Conservation (phyloP, 164 flowering plant genomes). For the Umbellularia californica region DNA sequence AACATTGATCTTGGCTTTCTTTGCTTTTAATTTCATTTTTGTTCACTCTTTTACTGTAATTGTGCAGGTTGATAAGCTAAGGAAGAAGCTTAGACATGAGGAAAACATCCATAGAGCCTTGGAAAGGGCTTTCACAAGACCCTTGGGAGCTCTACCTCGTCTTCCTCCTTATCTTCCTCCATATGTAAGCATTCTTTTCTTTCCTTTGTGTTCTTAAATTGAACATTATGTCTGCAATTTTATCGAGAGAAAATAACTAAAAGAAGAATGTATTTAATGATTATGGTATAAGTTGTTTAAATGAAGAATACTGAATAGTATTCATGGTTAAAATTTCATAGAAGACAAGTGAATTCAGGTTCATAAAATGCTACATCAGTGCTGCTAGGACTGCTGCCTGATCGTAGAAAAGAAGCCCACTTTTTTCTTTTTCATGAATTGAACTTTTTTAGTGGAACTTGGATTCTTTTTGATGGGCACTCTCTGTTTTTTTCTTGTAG, state of each 20-base stretch:
- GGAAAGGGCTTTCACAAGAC: constrained; percentile 82
- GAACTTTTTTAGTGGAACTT: background rate
- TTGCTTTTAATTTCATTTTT: background rate
- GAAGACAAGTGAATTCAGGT: background rate
- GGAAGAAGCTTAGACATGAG: constrained; percentile 81
- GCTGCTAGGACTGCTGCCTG: background rate
- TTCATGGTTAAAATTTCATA: background rate
- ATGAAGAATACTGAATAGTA: background rate
- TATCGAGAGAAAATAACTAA: background rate
- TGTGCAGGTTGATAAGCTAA: constrained; percentile 77
- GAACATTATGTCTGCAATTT: background rate
- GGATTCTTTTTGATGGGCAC: background rate
- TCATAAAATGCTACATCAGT: background rate
- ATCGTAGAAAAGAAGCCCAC: background rate
- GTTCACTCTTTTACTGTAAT: background rate
- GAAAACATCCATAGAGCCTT: constrained; percentile 83
- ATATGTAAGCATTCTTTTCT: constrained; percentile 37
- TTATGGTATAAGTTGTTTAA: too few relatives aligned
- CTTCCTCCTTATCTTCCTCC: constrained; percentile 90
- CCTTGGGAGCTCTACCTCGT: constrained; percentile 90
- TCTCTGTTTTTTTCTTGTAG: constrained; percentile 25
- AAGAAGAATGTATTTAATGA: background rate
- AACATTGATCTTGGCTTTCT: background rate
- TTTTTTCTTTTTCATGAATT: background rate
- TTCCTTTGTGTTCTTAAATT: background rate